Base-by-base conservation (phyloP, 495 filamentous ascomycete genomes). In the Sporormia fimetaria region DNA sequence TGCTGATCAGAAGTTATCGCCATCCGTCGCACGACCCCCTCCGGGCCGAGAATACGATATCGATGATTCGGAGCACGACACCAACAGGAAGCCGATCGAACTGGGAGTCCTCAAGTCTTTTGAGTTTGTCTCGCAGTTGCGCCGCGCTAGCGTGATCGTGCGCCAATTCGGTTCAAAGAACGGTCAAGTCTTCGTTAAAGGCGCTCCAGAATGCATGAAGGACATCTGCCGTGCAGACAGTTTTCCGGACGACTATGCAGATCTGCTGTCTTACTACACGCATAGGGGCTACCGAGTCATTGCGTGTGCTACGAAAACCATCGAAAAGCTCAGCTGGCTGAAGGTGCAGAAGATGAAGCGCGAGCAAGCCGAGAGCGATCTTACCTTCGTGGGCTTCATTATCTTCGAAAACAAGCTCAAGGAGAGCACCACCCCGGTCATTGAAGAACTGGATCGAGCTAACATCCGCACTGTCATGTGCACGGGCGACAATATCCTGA, bases 361-460 rank as follows among this genome's bases (percentile, higher is more conserved):
- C 9, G 60, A 71, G 9, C 80, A 94, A 28, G 87, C 82, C 12
- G 92, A 99, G 58, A 76, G 71, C 2, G 67, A 77, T 42, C 69
- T 99, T 3, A 73, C 82, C 12, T 95, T 99, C 49, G 64, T 88
- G 29, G 92, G 90, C 12, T 96, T 99, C 59, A 96, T 96, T 51
- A 78, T 99, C 22, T 99, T 99, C 56, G 88, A 99, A 60, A 99
- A 99, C 55, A 99, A 96, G 63, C 60, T 99, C 47, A 99, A 99
- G 60, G 74, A 80, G 14, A 80, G 70, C 23, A 94, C 87, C 4
- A 65, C 80, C 3, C 65, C 66, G 2, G 78, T 92, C 21, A 77
- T 99, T 30, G 66, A 80, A 25, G 85, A 95, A 59, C 73, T 99
- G n/a, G 73, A 73, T 9, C 64, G 78, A 31, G 88, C 92, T 8